Base-by-base conservation (phyloP, 768 basidiomycete species). In the Mycena venus region DNA sequence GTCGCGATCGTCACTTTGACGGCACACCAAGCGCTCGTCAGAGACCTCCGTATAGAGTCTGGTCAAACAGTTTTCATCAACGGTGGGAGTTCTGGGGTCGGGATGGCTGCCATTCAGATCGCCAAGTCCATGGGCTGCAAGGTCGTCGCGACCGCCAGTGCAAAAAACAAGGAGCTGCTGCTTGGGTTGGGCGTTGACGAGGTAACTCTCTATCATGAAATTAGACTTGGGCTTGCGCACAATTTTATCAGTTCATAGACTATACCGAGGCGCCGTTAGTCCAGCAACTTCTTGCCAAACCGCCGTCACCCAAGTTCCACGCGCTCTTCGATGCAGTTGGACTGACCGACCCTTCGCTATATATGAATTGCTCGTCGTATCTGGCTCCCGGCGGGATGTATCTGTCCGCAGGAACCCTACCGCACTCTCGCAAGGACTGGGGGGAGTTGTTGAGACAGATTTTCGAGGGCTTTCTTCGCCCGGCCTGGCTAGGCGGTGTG, bases 41-140 rank as follows among this genome's bases (percentile, higher is more conserved):
- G 10, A 23, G 44, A 85, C 0, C 79, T 84, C 1, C 84, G 88
- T 32, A 79, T 93, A n/a, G 88, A 93, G 78, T 77, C 84, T 27
- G 91, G 89, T 1, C 91, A 92, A 77, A 86, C 87, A 2, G 83
- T 95, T 4, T 88, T 95, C 75, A 84, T 96, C 78, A 92, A 93
- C 68, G 94, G 94, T 0, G 94, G 93, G 5, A 92, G 91, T 62
- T 90, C 92, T 1, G 83, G 90, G 15, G 92, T 94, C 1, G 94
- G 94, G 5, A 83, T 87, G n/a, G 89, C 88, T 75, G 94, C 92
- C 1, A 92, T 95, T 59, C 93, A 95, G 80, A 79, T 95, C 12
- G 93, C 94, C 10, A 95, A 94, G 78, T 86, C 89, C 0, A 85
- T 84, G 73, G 92, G 92, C 4, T 90, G 90, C 67, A 84, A 80